Base-by-base conservation (phyloP, 2,329 filamentous ascomycete genomes). In the Talaromyces amestolkiae region DNA sequence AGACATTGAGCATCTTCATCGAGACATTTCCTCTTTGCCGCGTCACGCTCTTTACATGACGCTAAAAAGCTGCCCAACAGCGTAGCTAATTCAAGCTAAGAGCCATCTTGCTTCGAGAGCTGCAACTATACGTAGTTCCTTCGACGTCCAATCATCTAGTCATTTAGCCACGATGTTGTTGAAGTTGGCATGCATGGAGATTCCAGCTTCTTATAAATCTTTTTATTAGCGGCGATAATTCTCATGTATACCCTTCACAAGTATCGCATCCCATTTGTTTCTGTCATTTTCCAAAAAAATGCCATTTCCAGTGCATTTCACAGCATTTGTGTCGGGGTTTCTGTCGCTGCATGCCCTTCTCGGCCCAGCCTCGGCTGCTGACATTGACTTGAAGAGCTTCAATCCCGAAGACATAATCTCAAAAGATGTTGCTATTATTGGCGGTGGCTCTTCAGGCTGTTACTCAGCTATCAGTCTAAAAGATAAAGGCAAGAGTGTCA, bases 391-490 rank as follows among this genome's bases (percentile, higher is more conserved):
- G 7, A 19, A 4, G 35, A 61, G 41, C 58, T 61, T 49, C 58
- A 37, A 27, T 10, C n/a, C 24, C 9, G 24, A 31, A 37, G 53
- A 70, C 19, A 58, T 66, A 33, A 69, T 69, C 31, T 65, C 53
- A n/a, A 53, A 59, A 6, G 73, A 76, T 66, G 68, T 77, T 6
- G 67, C 64, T 19, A 71, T 75, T 39, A 70, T 77, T 27, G 75
- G 74, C 33, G 73, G 74, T 39, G 74, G 73, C 10, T 67, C 71
- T 1, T 67, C 71, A 0, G 75, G 72, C 11, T 74, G 72, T 1
- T 76, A 74, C 56, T 70, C 73, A 4, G 74, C 74, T 5, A 64
- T 75, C 5, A 67, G 68, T 6, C 68, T 77, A 13, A 70, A 68
- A 31, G 69, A 74, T 49, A 61, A 69, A 51, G 69, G 70, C 17